These are phyloP conservation scores for Corylus avellana DNA, from an alignment of 306 rosid species.

Conservation along the genomic window DNA sequence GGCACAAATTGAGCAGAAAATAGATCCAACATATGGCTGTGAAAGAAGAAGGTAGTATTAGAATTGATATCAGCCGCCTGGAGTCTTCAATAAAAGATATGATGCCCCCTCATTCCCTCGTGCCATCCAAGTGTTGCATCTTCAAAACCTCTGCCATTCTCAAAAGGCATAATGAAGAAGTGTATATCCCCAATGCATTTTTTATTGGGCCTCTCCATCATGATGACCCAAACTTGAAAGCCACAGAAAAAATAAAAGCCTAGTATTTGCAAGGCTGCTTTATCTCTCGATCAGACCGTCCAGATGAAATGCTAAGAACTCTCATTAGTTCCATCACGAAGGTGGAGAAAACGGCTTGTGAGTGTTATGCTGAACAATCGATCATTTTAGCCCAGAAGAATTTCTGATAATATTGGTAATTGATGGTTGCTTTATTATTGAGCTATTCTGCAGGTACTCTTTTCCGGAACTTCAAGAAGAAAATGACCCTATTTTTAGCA, in stretches of 20 bases:
- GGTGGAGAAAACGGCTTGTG: background rate
- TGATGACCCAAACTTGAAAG: background rate
- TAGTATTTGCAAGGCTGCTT: background rate
- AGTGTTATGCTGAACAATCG: slow-evolving; percentile 1
- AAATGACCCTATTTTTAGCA: slow-evolving; percentile 9
- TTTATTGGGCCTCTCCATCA: slow-evolving; percentile 28
- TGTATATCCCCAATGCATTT: slow-evolving; percentile 1
- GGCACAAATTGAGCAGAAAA: too few species aligned
- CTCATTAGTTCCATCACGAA: background rate
- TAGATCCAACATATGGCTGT: too few species aligned
- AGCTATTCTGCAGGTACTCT: slow-evolving; percentile 7
- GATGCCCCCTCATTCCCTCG: too few species aligned
- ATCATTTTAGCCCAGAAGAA: background rate
- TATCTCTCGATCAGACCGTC: too few species aligned
- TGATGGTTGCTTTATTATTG: slow-evolving; percentile 39
- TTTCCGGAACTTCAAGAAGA: background rate
- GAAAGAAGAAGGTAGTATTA: background rate
- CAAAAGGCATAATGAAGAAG: background rate
- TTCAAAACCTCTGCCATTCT: too few species aligned
- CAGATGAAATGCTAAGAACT: too few species aligned
- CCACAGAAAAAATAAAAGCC: slow-evolving; percentile 4
- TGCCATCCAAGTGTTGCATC: too few species aligned
- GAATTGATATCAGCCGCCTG: too few species aligned
- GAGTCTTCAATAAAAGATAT: too few species aligned
- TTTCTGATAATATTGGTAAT: slow-evolving; percentile 24